A percentile compares a stretch with the other conserved stretches of the same genome.
Conservation (phyloP, 805 yeast genomes). For the Maudiozyma turicensis region DNA sequence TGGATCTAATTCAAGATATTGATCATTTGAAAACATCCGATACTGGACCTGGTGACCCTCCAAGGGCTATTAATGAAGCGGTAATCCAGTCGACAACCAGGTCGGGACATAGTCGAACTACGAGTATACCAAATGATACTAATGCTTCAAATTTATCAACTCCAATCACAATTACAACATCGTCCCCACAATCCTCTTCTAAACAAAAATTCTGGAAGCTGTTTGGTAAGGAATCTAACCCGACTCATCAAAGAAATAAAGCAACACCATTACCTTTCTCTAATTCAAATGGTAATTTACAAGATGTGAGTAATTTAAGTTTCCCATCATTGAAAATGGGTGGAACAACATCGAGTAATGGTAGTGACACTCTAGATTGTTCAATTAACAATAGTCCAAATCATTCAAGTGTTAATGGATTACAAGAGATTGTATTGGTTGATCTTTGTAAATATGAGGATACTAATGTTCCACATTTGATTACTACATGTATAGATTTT, state of each 20-base stretch:
- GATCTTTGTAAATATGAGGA: constrained; percentile 55
- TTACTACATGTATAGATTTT: constrained; percentile 61
- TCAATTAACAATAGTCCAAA: background rate
- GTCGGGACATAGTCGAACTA: background rate
- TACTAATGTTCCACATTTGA: constrained; percentile 55
- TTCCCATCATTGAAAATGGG: constrained; percentile 8
- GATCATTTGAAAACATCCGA: constrained; percentile 17
- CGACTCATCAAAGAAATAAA: background rate
- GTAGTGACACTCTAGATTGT: background rate
- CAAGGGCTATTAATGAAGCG: background rate
- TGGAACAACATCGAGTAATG: background rate
- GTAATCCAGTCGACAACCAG: background rate
- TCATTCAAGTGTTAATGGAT: constrained; percentile 26
- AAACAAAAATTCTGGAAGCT: constrained; percentile 29
- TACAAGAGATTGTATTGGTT: constrained; percentile 23
- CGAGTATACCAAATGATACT: background rate
- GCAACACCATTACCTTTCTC: background rate
- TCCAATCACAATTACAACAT: background rate
- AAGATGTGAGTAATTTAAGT: constrained; percentile 23
- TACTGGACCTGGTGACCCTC: background rate
- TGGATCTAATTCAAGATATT: constrained; percentile 39
- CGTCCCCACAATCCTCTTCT: constrained; percentile 7
- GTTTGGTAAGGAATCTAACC: constrained; percentile 12
- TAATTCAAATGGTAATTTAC: background rate
- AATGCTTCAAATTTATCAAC: background rate